phyloP scores from a whole-genome alignment of 2,329 filamentous ascomycete species.

The Hypoxylon sp. region DNA sequence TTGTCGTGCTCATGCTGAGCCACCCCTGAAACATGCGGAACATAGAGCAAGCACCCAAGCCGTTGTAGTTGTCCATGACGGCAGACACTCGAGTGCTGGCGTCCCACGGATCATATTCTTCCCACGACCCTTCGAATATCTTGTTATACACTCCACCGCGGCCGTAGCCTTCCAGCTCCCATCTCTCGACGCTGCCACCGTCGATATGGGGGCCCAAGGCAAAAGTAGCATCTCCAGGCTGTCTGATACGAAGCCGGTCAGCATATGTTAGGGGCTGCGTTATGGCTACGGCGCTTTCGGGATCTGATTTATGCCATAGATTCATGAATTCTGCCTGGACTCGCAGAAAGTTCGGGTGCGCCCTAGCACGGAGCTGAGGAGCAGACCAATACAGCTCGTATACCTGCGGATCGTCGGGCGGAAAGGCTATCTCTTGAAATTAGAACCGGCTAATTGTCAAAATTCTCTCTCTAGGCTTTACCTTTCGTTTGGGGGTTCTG shows the following conservation, averaged over 20 bases:
- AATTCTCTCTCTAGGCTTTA: constrained; percentile 27
- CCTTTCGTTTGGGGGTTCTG: constrained; percentile 68
- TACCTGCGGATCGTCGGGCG: constrained; percentile 70
- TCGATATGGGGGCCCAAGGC: constrained; percentile 78
- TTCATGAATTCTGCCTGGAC: constrained; percentile 69
- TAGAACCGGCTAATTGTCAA: background rate
- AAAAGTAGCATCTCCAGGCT: constrained; percentile 74
- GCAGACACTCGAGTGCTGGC: constrained; percentile 72
- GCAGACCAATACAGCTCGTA: constrained; percentile 80
- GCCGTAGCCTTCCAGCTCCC: constrained; percentile 75
- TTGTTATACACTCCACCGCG: constrained; percentile 72
- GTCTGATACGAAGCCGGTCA: constrained; percentile 74
- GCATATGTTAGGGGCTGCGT: constrained; percentile 71
- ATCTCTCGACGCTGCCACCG: constrained; percentile 77
- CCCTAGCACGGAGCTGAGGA: constrained; percentile 71
- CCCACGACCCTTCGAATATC: constrained; percentile 79
- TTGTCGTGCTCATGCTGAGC: constrained; percentile 79
- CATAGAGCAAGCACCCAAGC: constrained; percentile 81
- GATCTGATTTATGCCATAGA: constrained; percentile 66
- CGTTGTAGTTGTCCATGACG: constrained; percentile 78
- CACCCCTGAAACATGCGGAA: constrained; percentile 93
- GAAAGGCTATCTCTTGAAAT: constrained; percentile 62
- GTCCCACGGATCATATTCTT: constrained; percentile 84
- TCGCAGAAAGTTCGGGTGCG: constrained; percentile 68
- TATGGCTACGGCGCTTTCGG: constrained; percentile 56